Conservation (phyloP, 352 stramenopile species). For the Globisporangium carolinianum region DNA sequence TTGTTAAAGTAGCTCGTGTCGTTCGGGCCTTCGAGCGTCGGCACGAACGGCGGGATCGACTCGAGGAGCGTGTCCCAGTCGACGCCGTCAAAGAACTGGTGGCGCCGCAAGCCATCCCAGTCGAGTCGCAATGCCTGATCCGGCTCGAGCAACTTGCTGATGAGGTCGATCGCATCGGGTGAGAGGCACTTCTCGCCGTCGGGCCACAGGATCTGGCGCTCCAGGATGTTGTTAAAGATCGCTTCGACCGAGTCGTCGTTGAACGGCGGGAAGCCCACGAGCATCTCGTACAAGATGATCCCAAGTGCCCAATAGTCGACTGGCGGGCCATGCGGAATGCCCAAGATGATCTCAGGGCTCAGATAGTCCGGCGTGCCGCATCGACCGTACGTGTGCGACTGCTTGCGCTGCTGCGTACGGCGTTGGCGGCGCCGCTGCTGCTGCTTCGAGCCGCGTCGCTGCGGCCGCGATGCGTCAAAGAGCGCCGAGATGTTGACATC, state of each 20-base stretch:
- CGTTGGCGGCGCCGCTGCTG: slow-evolving; percentile 11
- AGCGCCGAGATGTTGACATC: slow-evolving; percentile 18
- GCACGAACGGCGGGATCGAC: slow-evolving; percentile 78
- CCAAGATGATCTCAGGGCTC: slow-evolving; percentile 84
- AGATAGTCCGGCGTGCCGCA: slow-evolving; percentile 87
- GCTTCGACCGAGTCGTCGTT: slow-evolving; percentile 86
- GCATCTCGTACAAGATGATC: slow-evolving; percentile 90
- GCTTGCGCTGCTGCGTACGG: slow-evolving; percentile 20
- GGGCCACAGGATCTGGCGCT: slow-evolving; percentile 81
- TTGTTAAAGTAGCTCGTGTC: slow-evolving; percentile 91
- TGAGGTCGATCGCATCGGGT: slow-evolving; percentile 74
- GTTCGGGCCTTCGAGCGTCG: slow-evolving; percentile 75
- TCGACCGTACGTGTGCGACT: slow-evolving; percentile 54
- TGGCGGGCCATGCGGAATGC: slow-evolving; percentile 54
- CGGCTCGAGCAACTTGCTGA: slow-evolving; percentile 69
- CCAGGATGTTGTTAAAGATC: slow-evolving; percentile 85
- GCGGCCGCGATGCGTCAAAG: slow-evolving; percentile 13
- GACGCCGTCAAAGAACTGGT: slow-evolving; percentile 73
- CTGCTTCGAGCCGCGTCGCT: slow-evolving; percentile 10
- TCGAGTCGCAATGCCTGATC: slow-evolving; percentile 55
- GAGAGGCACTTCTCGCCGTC: slow-evolving; percentile 85
- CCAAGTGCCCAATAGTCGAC: slow-evolving; percentile 88
- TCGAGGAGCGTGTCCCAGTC: slow-evolving; percentile 81
- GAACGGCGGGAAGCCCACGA: slow-evolving; percentile 85
- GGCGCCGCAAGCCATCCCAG: slow-evolving; percentile 54